Conservation (phyloP, 768 basidiomycete genomes). For the Omphalotus guepiniiformis region DNA sequence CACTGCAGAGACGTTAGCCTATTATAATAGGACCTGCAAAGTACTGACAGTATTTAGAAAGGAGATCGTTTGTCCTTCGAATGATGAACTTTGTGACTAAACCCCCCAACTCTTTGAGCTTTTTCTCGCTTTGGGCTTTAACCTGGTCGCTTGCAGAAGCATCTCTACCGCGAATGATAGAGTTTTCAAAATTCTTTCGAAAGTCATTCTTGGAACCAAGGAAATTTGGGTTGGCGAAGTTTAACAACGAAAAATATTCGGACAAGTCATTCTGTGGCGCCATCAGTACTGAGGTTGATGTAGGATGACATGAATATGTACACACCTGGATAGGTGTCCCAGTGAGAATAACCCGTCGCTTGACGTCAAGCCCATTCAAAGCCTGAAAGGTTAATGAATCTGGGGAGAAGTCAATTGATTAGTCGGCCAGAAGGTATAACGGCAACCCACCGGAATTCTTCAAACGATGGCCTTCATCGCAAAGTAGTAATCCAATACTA, state of each 20-base stretch:
- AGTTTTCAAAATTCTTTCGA: slow-evolving; percentile 91
- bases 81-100: slow-evolving; percentile 94
- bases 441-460: slow-evolving; percentile 91
- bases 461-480: slow-evolving; percentile 94
- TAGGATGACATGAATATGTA: neutral
- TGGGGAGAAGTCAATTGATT: slow-evolving; percentile 21
- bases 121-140: slow-evolving; percentile 81
- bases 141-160: slow-evolving; percentile 75
- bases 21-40: slow-evolving; percentile 1
- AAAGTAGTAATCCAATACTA: slow-evolving; percentile 86
- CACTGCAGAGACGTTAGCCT: slow-evolving; percentile 44
- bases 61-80: slow-evolving; percentile 85
- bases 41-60: slow-evolving; percentile 88
- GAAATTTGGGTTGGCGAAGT: slow-evolving; percentile 90
- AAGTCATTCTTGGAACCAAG: slow-evolving; percentile 88
- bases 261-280: slow-evolving; percentile 76
- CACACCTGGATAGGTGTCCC: slow-evolving; percentile 88
- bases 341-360: slow-evolving; percentile 88
- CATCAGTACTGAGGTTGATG: neutral
- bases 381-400: slow-evolving; percentile 88
- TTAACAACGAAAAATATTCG: slow-evolving; percentile 91
- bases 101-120: slow-evolving; percentile 84
- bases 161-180: slow-evolving; percentile 87
- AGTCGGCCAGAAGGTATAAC: neutral
- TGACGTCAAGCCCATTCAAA: slow-evolving; percentile 77